Evolutionary conservation across 495 filamentous ascomycete genomes (phyloP).

Genomic region (Penicillium lagena): DNA sequence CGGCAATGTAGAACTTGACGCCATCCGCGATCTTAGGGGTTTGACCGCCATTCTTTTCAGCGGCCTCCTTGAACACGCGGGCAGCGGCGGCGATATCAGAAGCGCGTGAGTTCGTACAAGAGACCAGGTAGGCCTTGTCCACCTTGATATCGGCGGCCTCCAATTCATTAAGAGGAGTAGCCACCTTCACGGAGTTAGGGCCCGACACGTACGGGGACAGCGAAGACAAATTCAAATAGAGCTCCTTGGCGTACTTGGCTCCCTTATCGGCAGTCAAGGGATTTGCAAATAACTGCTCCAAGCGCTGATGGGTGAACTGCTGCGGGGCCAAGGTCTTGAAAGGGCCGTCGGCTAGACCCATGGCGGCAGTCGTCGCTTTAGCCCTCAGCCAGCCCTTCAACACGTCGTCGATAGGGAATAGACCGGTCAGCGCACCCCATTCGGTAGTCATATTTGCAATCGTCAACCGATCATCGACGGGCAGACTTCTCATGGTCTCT

Average conservation of each 20-base stretch:
- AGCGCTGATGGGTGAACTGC: conserved; percentile 59
- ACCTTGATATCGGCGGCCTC: conserved; percentile 65
- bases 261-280: conserved; percentile 65
- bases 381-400: conserved; percentile 69
- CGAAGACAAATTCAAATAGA: conserved; percentile 73
- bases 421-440: conserved; percentile 77
- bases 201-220: conserved; percentile 84
- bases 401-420: conserved; percentile 77
- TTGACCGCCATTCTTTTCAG: conserved; percentile 45
- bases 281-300: conserved; percentile 68
- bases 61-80: conserved; percentile 76
- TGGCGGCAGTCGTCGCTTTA: conserved; percentile 66
- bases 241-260: conserved; percentile 75
- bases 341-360: conserved; percentile 38
- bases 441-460: conserved; percentile 97
- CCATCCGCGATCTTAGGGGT: conserved; percentile 68
- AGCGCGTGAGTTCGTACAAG: conserved; percentile 82
- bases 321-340: conserved; percentile 31
- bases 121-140: conserved; percentile 84
- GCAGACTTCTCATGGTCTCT: conserved; percentile 67
- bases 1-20: conserved; percentile 87
- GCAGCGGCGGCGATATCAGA: conserved; percentile 83
- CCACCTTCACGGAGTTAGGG: conserved; percentile 83
- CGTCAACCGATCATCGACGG: conserved; percentile 71
- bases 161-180: conserved; percentile 72